Percentiles rank a stretch among this genome's conserved stretches.
phyloP scores from a whole-genome alignment of 2,329 filamentous ascomycete genomes.

The Alternaria incomplexa region DNA sequence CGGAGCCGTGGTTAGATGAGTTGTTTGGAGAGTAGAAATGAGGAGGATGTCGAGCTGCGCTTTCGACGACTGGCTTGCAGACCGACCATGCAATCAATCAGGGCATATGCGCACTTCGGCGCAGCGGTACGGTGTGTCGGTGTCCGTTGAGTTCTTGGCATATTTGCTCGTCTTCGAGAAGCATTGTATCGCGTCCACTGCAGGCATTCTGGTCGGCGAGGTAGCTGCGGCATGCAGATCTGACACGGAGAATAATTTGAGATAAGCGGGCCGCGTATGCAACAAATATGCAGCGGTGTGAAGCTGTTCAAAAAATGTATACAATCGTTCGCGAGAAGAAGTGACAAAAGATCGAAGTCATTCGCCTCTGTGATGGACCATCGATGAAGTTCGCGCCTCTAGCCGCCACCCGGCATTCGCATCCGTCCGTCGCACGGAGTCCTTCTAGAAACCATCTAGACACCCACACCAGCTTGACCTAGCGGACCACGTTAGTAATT shows the following conservation, averaged over 20 bases:
- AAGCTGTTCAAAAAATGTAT: neutral
- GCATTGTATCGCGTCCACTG: neutral
- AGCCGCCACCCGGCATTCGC: neutral
- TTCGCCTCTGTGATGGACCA: neutral
- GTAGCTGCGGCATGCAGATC: constrained; percentile 1
- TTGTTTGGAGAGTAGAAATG: neutral
- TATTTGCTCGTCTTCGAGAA: constrained; percentile 2
- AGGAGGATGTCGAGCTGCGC: neutral
- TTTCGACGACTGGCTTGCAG: neutral
- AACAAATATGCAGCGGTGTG: neutral
- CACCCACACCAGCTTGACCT: neutral
- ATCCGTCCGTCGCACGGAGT: neutral
- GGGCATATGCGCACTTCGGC: neutral
- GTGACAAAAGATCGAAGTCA: neutral
- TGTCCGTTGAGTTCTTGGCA: neutral
- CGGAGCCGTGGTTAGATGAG: neutral
- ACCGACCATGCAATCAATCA: neutral
- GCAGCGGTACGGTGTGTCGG: neutral
- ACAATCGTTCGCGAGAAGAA: neutral
- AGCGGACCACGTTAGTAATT: neutral
- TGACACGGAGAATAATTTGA: neutral
- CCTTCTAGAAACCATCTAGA: neutral
- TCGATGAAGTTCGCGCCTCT: neutral
- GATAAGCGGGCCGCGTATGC: neutral
- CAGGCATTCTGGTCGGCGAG: constrained; percentile 12